These are phyloP conservation scores for Agrostemma githago DNA, from an alignment of 148 eudicot genomes.

Conservation along the genomic window DNA sequence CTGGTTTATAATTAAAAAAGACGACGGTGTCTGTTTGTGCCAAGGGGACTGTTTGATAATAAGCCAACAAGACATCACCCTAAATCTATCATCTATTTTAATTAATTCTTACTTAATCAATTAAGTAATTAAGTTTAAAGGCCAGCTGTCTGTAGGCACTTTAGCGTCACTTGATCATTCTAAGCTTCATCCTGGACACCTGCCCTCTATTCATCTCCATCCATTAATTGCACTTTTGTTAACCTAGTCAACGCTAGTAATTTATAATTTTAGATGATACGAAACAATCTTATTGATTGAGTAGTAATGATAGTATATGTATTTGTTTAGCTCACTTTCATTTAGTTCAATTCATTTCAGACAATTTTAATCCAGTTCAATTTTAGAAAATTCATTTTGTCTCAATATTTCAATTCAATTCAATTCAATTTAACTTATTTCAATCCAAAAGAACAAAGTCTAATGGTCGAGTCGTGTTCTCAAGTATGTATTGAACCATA, in stretches of 20 bases:
- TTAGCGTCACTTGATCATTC: background rate
- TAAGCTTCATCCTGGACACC: conserved; percentile 7
- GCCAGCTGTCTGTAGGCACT: conserved; percentile 10
- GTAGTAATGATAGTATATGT: background rate
- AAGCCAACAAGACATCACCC: conserved; percentile 11
- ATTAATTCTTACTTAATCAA: background rate
- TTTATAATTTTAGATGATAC: background rate
- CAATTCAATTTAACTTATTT: too few species aligned
- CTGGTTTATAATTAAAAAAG: background rate
- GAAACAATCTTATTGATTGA: background rate
- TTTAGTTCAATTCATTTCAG: too few species aligned
- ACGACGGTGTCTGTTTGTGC: conserved; percentile 19
- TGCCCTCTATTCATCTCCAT: conserved; percentile 7
- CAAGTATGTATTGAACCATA: too few species aligned
- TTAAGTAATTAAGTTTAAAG: background rate
- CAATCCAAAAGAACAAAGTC: too few species aligned
- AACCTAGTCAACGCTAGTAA: background rate
- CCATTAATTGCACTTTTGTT: conserved; percentile 10
- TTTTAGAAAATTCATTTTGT: too few species aligned
- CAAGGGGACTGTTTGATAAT: conserved; percentile 11
- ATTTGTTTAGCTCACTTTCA: too few species aligned
- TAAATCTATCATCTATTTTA: background rate
- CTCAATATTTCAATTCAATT: too few species aligned
- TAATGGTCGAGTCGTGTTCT: too few species aligned
- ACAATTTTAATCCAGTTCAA: too few species aligned